Evolutionary conservation across 306 rosid genomes (phyloP).

Genomic region (Purshia tridentata): DNA sequence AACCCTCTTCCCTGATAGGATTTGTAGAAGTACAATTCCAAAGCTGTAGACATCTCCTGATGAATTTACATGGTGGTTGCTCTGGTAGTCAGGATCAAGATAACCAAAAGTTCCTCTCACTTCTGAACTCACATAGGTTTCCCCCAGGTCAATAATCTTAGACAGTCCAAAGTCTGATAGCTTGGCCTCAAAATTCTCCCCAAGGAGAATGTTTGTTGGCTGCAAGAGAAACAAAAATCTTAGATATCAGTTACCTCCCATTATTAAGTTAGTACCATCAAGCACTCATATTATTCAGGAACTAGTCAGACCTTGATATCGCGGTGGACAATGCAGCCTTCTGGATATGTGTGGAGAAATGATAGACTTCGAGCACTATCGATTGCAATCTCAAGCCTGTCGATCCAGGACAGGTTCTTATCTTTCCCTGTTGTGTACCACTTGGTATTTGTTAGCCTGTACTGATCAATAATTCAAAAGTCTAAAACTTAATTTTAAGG

Average conservation of each 20-base stretch:
- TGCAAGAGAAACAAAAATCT: constrained; percentile 26
- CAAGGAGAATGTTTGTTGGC: constrained; percentile 71
- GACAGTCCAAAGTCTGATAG: constrained; percentile 68
- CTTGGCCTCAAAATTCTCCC: constrained; percentile 57
- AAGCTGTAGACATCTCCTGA: constrained; percentile 64
- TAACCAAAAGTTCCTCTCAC: constrained; percentile 73
- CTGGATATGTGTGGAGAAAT: constrained; percentile 58
- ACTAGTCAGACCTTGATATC: constrained; percentile 49
- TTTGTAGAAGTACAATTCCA: constrained; percentile 62
- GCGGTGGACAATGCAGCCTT: constrained; percentile 70
- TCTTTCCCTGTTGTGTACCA: constrained; percentile 39
- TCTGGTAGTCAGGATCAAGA: constrained; percentile 60
- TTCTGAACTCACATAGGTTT: constrained; percentile 55
- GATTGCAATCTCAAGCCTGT: constrained; percentile 55
- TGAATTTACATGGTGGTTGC: constrained; percentile 49
- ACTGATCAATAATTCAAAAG: background rate
- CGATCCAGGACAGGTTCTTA: constrained; percentile 56
- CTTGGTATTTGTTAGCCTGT: background rate
- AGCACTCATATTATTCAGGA: no score
- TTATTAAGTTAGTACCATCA: background rate
- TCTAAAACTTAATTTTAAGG: background rate
- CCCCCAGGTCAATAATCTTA: constrained; percentile 49
- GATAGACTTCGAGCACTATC: constrained; percentile 52
- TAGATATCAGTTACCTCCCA: background rate
- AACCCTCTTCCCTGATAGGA: constrained; percentile 62